Evolutionary conservation across 2,329 filamentous ascomycete species (phyloP).

Genomic region (Xylaria hypoxylon): DNA sequence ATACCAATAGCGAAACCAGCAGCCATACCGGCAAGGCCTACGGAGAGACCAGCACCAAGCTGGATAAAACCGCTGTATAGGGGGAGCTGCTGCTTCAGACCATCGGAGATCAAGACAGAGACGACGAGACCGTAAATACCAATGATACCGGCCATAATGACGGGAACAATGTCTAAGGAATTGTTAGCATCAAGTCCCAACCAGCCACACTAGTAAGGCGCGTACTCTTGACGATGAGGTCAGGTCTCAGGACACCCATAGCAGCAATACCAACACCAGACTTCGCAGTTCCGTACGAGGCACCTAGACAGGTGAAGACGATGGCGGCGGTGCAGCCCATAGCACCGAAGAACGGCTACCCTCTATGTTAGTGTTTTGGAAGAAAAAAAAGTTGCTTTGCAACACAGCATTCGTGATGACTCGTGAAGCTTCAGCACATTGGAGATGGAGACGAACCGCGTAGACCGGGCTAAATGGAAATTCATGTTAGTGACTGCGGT

Average conservation of each 20-base stretch:
- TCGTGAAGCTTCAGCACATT: conserved; percentile 44
- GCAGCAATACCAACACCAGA: conserved; percentile 98
- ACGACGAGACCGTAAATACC: conserved; percentile 97
- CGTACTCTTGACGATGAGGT: conserved; percentile 99
- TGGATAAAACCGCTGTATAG: conserved; percentile 89
- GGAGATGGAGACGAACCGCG: conserved; percentile 80
- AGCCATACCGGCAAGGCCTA: conserved; percentile 85
- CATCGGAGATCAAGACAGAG: conserved; percentile 86
- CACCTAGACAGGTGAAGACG: conserved; percentile 95
- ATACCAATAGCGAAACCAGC: conserved; percentile 90
- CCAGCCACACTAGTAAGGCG: conserved; percentile 29
- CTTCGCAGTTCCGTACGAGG: conserved; percentile 98
- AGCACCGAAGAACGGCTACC: conserved; percentile 80
- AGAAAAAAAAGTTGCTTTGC: conserved; percentile 54
- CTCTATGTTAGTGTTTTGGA: conserved; percentile 41
- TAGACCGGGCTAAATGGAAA: conserved; percentile 83
- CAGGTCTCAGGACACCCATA: conserved; percentile 97
- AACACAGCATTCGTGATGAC: conserved; percentile 22
- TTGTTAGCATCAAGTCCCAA: conserved; percentile 42
- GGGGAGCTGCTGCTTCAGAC: conserved; percentile 76
- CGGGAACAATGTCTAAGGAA: conserved; percentile 89
- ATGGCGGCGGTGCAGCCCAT: conserved; percentile 91
- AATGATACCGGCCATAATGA: conserved; percentile 99
- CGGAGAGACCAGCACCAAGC: conserved; percentile 83
- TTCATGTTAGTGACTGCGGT: conserved; percentile 43